Percentiles rank a stretch among this genome's conserved stretches.
Evolutionary conservation across 1,139 yeast genomes (phyloP).

Genomic region (Hyphopichia pseudoburtonii): DNA sequence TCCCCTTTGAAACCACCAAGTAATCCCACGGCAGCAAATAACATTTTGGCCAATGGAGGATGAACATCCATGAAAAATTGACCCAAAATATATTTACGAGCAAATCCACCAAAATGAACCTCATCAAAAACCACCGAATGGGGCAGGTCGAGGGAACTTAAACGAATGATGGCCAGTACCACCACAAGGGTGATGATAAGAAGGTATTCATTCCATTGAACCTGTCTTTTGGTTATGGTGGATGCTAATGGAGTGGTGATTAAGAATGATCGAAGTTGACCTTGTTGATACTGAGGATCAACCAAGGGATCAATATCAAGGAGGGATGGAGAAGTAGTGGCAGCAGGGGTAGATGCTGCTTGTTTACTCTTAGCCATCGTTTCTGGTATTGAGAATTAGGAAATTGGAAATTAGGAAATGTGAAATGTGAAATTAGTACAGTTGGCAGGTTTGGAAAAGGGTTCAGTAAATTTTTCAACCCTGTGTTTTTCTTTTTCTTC

Average conservation of each 20-base stretch:
- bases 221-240: constrained; percentile 20
- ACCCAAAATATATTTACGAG: constrained; percentile 71
- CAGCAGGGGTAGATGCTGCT: constrained; percentile 7
- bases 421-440: no score
- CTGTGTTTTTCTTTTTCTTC: no score
- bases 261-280: constrained; percentile 27
- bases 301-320: constrained; percentile 27
- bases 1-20: constrained; percentile 78
- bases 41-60: constrained; percentile 90
- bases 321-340: constrained; percentile 12
- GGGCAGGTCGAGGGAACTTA: constrained; percentile 28
- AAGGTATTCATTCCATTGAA: constrained; percentile 35
- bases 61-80: constrained; percentile 88
- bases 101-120: constrained; percentile 68
- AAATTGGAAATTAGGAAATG: no score
- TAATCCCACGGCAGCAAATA: constrained; percentile 74
- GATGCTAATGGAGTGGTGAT: constrained; percentile 25
- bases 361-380: constrained; percentile 7
- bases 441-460: no score
- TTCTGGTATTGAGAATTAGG: no score
- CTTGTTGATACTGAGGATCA: constrained; percentile 25
- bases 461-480: no score
- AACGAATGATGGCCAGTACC: constrained; percentile 32
- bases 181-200: constrained; percentile 54
- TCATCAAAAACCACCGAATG: constrained; percentile 39